These are phyloP conservation scores for Botrytis tulipae DNA, from an alignment of 2,329 filamentous ascomycete species.

Conservation along the genomic window DNA sequence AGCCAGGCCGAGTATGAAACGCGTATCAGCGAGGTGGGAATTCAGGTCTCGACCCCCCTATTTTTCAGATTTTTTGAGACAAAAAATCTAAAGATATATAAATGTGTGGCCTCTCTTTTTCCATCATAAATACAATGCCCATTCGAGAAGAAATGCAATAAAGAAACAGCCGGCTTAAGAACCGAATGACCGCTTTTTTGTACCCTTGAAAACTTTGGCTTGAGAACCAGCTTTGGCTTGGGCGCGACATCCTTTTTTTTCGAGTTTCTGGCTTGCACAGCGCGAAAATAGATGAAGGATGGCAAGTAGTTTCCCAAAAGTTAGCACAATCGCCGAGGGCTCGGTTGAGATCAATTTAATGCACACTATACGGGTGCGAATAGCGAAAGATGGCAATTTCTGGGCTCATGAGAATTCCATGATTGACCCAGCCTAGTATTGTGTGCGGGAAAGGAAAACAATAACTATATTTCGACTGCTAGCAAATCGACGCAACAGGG, in stretches of 20 bases:
- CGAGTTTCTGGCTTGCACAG: background rate
- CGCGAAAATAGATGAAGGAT: background rate
- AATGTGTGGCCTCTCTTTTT: background rate
- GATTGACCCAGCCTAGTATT: background rate
- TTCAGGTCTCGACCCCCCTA: background rate
- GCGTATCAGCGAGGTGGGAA: background rate
- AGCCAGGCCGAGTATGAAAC: background rate
- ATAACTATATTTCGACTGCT: background rate
- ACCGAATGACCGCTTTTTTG: background rate
- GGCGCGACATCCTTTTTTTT: too few relatives aligned
- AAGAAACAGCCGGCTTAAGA: background rate
- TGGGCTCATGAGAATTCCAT: background rate
- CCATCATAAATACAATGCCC: background rate
- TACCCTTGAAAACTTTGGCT: background rate
- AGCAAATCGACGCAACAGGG: background rate
- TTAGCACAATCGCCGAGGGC: background rate
- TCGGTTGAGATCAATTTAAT: background rate
- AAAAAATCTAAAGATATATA: background rate
- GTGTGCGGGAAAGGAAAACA: background rate
- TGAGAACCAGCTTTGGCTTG: background rate
- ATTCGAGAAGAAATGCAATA: background rate
- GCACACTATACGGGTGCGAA: background rate
- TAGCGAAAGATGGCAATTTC: background rate
- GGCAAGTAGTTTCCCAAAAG: background rate
- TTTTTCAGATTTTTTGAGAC: background rate